Evolutionary conservation across 2,329 filamentous ascomycete species (phyloP).

Genomic region (Fusarium nisikadoi): DNA sequence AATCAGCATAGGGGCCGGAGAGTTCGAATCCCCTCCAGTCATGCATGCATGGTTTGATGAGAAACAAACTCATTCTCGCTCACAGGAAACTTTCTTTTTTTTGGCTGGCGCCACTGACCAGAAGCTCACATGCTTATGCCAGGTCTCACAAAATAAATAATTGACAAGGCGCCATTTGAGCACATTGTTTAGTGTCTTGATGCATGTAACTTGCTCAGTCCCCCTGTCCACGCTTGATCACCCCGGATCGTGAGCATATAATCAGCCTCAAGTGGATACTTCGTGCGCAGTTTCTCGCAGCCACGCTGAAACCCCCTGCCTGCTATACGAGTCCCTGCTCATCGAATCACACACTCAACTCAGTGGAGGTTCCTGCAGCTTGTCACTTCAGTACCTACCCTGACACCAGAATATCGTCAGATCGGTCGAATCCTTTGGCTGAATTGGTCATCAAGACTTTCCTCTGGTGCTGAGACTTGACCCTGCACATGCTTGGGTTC

Average conservation of each 20-base stretch:
- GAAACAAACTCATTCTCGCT: slow-evolving; percentile 13
- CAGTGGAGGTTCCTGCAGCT: neutral
- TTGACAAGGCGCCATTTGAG: neutral
- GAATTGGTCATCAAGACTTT: neutral
- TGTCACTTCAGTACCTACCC: neutral
- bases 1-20: neutral
- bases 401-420: neutral
- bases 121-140: neutral
- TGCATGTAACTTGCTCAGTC: slow-evolving; percentile 1
- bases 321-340: neutral
- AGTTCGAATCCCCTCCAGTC: neutral
- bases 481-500: neutral
- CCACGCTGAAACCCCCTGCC: neutral
- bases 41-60: neutral
- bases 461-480: neutral
- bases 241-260: neutral
- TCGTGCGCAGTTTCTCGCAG: neutral
- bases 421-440: neutral
- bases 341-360: neutral
- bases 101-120: neutral
- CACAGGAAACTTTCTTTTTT: neutral
- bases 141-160: neutral
- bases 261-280: neutral
- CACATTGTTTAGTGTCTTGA: neutral
- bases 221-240: neutral